Evolutionary conservation across 352 stramenopile species (phyloP).

Genomic region (Halophytophthora batemanensis): DNA sequence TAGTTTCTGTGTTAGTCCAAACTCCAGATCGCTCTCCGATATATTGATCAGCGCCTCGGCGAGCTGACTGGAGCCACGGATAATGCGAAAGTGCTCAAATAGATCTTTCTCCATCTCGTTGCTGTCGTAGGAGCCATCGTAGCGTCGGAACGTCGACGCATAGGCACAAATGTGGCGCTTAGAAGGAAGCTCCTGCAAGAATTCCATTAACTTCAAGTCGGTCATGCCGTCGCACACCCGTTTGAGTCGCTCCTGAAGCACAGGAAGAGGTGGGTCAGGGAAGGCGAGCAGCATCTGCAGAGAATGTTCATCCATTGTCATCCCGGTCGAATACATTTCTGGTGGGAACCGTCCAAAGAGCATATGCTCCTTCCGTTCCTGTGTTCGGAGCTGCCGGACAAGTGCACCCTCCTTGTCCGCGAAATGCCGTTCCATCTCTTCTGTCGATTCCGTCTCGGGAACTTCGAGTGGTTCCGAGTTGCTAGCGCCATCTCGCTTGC

Average conservation of each 20-base stretch:
- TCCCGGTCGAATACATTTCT: conserved; percentile 59
- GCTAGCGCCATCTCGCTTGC: conserved; percentile 17
- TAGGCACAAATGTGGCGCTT: conserved; percentile 91
- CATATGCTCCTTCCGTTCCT: conserved; percentile 57
- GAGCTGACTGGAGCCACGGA: conserved; percentile 50
- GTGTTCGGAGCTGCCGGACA: conserved; percentile 22
- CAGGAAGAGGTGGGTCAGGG: conserved; percentile 45
- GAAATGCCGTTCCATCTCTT: conserved; percentile 54
- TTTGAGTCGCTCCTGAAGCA: conserved; percentile 52
- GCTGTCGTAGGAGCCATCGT: conserved; percentile 52
- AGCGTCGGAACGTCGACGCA: conserved; percentile 39
- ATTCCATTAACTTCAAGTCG: conserved; percentile 79
- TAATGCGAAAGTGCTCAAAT: conserved; percentile 78
- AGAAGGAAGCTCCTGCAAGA: conserved; percentile 89
- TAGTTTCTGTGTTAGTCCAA: conserved; percentile 41
- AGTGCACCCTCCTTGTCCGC: conserved; percentile 35
- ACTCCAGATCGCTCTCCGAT: conserved; percentile 60
- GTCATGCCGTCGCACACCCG: conserved; percentile 78
- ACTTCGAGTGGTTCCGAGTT: conserved; percentile 20
- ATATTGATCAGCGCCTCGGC: conserved; percentile 57
- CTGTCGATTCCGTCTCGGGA: conserved; percentile 29
- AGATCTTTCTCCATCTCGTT: conserved; percentile 54
- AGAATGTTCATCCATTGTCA: conserved; percentile 57
- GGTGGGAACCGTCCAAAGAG: conserved; percentile 56
- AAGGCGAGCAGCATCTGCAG: conserved; percentile 46